Evolutionary conservation across 164 flowering plant genomes (phyloP), one percentile per base, ranked within the genome.

Genomic region (Magnolia changhungtana): DNA sequence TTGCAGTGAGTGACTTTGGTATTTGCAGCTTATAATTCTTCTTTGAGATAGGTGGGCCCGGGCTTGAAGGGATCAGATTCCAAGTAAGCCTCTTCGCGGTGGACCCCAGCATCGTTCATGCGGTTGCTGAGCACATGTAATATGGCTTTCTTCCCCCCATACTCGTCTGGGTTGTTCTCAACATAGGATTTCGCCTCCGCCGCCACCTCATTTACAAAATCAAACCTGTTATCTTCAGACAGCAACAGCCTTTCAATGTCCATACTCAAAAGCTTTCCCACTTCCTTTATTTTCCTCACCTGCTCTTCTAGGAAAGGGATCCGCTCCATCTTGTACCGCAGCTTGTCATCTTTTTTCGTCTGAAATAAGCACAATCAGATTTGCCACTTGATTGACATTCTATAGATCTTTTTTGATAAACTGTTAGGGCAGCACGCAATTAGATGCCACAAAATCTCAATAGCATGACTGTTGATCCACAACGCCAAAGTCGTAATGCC

Each of bases 281-380:
- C 78, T 63, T 92, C 96, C 80, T 78, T 86, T 78, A 95, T 79
- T 80, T 82, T 89, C 81, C 97, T 88, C 74, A 91, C 90, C 77
- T 90, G 91, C 86, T 95, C 98, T 85, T 93, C 99, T 8, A 95
- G 87, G 82, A 95, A 95, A 23, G 99, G 99, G 29, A 90, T 77
- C 71, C 98, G 80, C 67, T 90, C 90, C 84, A 89, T 64, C 52
- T 76, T 84, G 83, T 85, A 83, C 1, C 23, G 80, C 81, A 84
- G 19, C 82, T 78, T 83, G 50, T 83, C 88, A 83, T 95, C 97
- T 78, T 88, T 90, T 83, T 85, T 92, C 4, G 85, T 82, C 97
- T 90, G 89, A 76, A 80, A 69, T 13, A 58, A 63, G 45, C 52
- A 45, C 45, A 4, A 3, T 37, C 6, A 37, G 4, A 37, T 37